These are phyloP conservation scores for Thraustotheca clavata DNA, from an alignment of 352 stramenopile species.

Conservation along the genomic window DNA sequence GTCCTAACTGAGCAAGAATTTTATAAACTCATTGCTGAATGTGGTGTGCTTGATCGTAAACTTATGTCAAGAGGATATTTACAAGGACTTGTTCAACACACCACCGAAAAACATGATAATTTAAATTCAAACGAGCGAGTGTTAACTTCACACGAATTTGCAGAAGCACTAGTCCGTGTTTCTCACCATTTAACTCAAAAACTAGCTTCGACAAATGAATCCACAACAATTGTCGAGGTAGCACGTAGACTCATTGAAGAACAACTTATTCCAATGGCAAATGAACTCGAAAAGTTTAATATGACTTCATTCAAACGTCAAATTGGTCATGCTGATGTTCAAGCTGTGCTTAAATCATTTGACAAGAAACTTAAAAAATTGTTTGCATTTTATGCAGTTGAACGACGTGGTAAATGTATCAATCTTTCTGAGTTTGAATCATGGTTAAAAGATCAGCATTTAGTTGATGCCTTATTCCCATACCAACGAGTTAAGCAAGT, in stretches of 20 bases:
- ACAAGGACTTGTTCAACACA: constrained; percentile 67
- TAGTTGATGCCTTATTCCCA: constrained; percentile 67
- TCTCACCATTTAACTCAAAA: constrained; percentile 65
- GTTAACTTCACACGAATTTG: constrained; percentile 71
- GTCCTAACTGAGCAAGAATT: constrained; percentile 74
- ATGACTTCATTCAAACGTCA: constrained; percentile 74
- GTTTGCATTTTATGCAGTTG: constrained; percentile 47
- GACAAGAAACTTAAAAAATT: constrained; percentile 72
- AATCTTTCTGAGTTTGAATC: constrained; percentile 62
- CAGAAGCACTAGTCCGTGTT: constrained; percentile 60
- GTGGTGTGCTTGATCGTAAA: constrained; percentile 68
- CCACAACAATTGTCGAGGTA: constrained; percentile 23
- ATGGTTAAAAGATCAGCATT: constrained; percentile 53
- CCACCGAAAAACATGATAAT: constrained; percentile 30
- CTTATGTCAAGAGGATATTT: constrained; percentile 66
- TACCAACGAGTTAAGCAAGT: constrained; percentile 67
- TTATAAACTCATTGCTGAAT: constrained; percentile 73
- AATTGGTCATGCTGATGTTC: constrained; percentile 68
- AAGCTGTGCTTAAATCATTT: constrained; percentile 62
- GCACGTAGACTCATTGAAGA: constrained; percentile 56
- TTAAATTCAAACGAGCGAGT: constrained; percentile 54
- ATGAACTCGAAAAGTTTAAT: constrained; percentile 70
- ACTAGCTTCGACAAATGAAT: constrained; percentile 11
- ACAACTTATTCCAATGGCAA: constrained; percentile 55
- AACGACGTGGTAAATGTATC: constrained; percentile 59